Conservation (phyloP, 2,329 filamentous ascomycete species). For the Xylaria sp. region DNA sequence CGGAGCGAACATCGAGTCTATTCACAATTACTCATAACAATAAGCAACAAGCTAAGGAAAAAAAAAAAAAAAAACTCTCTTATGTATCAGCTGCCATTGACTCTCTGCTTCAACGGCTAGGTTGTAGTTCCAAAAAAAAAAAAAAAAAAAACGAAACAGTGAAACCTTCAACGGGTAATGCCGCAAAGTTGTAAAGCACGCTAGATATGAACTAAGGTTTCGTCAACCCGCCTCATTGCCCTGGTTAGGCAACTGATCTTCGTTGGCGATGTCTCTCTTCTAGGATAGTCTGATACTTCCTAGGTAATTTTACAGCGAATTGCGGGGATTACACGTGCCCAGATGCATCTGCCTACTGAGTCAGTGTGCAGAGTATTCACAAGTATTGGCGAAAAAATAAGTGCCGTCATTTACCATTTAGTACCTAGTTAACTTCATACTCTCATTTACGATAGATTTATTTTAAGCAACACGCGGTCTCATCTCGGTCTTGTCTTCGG, state of each 20-base stretch:
- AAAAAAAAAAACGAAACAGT: neutral
- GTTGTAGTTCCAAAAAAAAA: neutral
- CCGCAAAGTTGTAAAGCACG: neutral
- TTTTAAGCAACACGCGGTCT: constrained; percentile 10
- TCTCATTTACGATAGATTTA: constrained; percentile 2
- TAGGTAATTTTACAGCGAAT: constrained; percentile 8
- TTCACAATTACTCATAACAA: neutral
- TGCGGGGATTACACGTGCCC: neutral
- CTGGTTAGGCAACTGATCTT: constrained; percentile 24
- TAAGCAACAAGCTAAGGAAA: too few relatives aligned
- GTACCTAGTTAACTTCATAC: constrained; percentile 6
- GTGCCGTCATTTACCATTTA: too few relatives aligned
- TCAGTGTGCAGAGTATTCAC: too few relatives aligned
- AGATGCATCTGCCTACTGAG: neutral
- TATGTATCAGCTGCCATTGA: too few relatives aligned
- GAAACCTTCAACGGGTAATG: constrained; percentile 18
- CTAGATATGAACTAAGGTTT: constrained; percentile 20
- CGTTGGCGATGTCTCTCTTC: neutral
- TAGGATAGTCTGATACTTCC: neutral
- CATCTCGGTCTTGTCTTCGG: neutral
- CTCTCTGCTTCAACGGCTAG: too few relatives aligned
- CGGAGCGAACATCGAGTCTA: neutral
- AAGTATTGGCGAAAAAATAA: too few relatives aligned
- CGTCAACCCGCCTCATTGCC: constrained; percentile 13
- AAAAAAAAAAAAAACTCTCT: too few relatives aligned